phyloP scores from a whole-genome alignment of 768 basidiomycete species.

The Leccinum arenicola region DNA sequence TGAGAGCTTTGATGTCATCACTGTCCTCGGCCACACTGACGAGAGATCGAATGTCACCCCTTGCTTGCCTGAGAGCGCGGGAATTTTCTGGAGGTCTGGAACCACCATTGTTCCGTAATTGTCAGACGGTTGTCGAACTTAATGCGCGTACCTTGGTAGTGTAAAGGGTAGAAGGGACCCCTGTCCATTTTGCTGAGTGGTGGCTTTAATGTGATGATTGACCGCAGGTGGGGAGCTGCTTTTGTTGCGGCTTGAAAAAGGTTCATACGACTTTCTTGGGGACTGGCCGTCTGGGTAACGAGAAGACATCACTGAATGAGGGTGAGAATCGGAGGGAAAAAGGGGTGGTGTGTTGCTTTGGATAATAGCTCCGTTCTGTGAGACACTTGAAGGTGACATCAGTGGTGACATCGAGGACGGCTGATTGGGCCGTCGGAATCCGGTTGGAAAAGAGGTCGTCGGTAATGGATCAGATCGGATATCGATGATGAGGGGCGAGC shows the following conservation, averaged over 20 bases:
- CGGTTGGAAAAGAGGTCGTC: background rate
- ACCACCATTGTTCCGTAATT: background rate
- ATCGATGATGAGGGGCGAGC: background rate
- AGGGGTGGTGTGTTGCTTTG: background rate
- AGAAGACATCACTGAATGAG: background rate
- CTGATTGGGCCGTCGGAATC: background rate
- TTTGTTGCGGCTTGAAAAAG: background rate
- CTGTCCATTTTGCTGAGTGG: background rate
- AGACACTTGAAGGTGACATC: background rate
- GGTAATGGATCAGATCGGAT: background rate
- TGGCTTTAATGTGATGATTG: constrained; percentile 10
- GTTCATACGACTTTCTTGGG: background rate
- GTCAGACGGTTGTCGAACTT: constrained; percentile 1
- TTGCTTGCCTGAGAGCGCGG: background rate
- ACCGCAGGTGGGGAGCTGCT: constrained; percentile 2
- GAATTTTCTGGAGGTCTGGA: background rate
- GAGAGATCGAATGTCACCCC: background rate
- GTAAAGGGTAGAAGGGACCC: background rate
- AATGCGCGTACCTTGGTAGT: constrained; percentile 11
- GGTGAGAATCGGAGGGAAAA: background rate
- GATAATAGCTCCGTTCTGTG: background rate
- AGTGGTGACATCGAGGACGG: background rate
- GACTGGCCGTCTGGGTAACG: background rate
- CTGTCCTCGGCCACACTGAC: background rate
- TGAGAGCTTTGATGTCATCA: constrained; percentile 4